Conservation (phyloP, 164 flowering plant species). For the Saururus chinensis region DNA sequence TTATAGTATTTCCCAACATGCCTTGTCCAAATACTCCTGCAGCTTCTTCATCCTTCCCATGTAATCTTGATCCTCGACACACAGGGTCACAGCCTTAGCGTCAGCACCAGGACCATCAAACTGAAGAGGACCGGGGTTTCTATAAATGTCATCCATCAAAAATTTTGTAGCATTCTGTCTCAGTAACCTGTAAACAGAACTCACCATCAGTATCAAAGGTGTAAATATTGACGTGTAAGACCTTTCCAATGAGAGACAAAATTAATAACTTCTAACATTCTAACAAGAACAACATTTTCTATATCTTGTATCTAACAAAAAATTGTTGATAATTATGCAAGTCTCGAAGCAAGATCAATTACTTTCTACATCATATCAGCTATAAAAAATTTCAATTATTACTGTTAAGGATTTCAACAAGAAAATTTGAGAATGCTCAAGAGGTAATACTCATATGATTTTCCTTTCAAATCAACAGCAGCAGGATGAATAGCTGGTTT, state of each 20-base stretch:
- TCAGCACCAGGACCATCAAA: constrained; percentile 97
- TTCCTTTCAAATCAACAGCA: constrained; percentile 84
- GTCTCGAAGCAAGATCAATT: too few species aligned
- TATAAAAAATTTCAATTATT: too few species aligned
- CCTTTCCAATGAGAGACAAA: too few species aligned
- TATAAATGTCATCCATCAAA: constrained; percentile 81
- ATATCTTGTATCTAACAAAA: too few species aligned
- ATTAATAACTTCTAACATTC: too few species aligned
- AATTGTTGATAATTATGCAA: too few species aligned
- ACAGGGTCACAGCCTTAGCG: constrained; percentile 61
- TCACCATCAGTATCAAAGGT: background rate
- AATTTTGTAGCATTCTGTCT: constrained; percentile 70
- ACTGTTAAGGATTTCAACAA: background rate
- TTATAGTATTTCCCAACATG: background rate
- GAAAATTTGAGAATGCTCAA: background rate
- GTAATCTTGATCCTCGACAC: constrained; percentile 97
- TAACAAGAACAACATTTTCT: too few species aligned
- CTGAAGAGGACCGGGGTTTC: constrained; percentile 98
- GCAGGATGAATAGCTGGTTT: constrained; percentile 92
- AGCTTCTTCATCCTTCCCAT: constrained; percentile 96
- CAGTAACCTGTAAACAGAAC: constrained; percentile 48
- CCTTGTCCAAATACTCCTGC: constrained; percentile 87
- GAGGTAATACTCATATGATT: constrained; percentile 76
- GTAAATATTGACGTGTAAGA: too few species aligned
- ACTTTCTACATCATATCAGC: too few species aligned